Base-by-base conservation (phyloP, 2,329 filamentous ascomycete species). In the Ophiostoma angusticollis region DNA sequence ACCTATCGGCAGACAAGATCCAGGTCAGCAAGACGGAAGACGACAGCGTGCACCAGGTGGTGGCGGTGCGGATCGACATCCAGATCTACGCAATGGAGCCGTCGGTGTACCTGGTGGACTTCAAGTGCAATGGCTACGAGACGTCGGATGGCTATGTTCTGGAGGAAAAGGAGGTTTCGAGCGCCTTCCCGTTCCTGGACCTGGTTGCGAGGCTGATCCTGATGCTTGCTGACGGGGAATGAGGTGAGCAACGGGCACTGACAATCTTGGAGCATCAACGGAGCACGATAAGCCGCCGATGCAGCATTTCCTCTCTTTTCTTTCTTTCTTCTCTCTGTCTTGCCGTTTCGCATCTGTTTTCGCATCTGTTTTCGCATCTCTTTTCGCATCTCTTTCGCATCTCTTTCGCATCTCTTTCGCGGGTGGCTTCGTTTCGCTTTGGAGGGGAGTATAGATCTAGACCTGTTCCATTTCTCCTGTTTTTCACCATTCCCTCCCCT, bases 111-210 rank as follows among this genome's bases (percentile, higher is more conserved):
- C 79, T 98, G 46, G 91, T 98, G 35, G 91, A 98, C 58, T 98
- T 98, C 68, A 96, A 95, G 58, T 96, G 89, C 58, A 87, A 91
- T 12, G 91, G 91, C 16, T 98, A 98, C 61, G 91, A 98, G 63
- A 84, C 72, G 33, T 54, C 66, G 11, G 68, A 91, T 40, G 80
- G 89, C 35, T 75, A 80, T 48, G 64, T 80, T 36, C 64, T 86
- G 36, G 85, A 91, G 52, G 86, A 95, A 62, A 96, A 96, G 70
- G 83, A 93, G 53, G 85, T 94, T 46, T 89, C 85, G 31, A 93
- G 84, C 56, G 86, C 91, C 21, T 96, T 94, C 59, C 89, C 91
- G 4, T 96, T 95, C 63, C 68, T 96, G 53, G 89, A 96, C 61
- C 81, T 95, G 59, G 87, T 89, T 22, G 87, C 84, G 48, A 80